phyloP scores from a whole-genome alignment of 2,329 filamentous ascomycete species.

The Xylaria polymorpha region DNA sequence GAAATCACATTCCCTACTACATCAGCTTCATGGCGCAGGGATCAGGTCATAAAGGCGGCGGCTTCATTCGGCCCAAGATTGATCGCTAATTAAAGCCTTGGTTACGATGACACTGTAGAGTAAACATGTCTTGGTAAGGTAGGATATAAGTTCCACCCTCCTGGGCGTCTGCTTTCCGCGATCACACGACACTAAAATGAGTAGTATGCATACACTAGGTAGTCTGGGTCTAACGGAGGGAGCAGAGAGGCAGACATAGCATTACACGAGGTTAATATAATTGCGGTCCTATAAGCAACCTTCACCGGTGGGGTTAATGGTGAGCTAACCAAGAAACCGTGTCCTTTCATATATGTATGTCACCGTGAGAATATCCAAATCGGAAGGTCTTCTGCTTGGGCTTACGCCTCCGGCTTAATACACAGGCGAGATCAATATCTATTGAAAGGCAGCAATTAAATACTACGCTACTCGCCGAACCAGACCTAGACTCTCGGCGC shows the following conservation, averaged over 20 bases:
- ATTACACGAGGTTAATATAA: not conserved
- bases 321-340: not conserved
- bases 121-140: not conserved
- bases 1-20: not conserved
- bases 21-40: not conserved
- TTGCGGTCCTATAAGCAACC: not conserved
- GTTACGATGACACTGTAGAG: not conserved
- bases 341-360: not conserved
- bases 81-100: not conserved
- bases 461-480: not conserved
- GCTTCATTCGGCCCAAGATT: not conserved
- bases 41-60: not conserved
- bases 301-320: not conserved
- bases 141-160: not conserved
- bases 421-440: not conserved
- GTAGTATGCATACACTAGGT: not conserved
- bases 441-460: slow-evolving; percentile 2
- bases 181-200: not conserved
- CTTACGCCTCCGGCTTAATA: not conserved
- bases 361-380: not conserved
- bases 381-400: slow-evolving; percentile 3
- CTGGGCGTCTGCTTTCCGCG: not conserved
- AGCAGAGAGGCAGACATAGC: not conserved
- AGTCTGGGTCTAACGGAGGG: not conserved
- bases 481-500: slow-evolving; percentile 4